Evolutionary conservation across 106 monocot species (phyloP).

Genomic region (Ottelia alismoides): DNA sequence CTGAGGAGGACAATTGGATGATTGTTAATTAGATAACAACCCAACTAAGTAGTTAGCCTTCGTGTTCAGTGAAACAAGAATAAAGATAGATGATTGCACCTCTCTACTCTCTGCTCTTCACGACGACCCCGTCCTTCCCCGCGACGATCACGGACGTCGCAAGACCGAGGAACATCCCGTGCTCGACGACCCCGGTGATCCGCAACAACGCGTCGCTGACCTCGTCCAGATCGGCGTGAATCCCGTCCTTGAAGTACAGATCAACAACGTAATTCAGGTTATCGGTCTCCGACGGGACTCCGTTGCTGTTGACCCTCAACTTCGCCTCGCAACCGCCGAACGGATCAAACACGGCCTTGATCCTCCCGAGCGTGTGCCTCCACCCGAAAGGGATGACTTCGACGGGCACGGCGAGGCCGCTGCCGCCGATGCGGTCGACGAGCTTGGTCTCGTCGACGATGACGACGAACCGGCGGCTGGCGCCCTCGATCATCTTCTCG

Average conservation of each 20-base stretch:
- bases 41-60: no score
- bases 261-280: conserved; percentile 58
- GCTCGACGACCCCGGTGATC: conserved; percentile 64
- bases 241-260: conserved; percentile 54
- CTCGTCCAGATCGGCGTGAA: conserved; percentile 33
- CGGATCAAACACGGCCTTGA: not conserved
- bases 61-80: no score
- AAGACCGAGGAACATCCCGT: conserved; percentile 74
- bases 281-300: conserved; percentile 37
- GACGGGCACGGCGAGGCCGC: conserved; percentile 3
- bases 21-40: no score
- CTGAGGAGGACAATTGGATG: no score
- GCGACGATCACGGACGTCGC: conserved; percentile 51
- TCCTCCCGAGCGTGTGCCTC: not conserved
- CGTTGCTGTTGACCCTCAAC: not conserved
- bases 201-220: conserved; percentile 46
- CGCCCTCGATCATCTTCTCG: no score
- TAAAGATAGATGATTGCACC: no score
- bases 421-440: conserved; percentile 1
- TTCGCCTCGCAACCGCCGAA: not conserved
- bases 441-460: conserved; percentile 6
- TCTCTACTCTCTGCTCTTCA: no score
- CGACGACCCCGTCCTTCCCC: conserved; percentile 37
- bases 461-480: not conserved
- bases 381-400: conserved; percentile 4